Conservation (phyloP, 2,329 filamentous ascomycete genomes). For the Cordyceps pruinosa region DNA sequence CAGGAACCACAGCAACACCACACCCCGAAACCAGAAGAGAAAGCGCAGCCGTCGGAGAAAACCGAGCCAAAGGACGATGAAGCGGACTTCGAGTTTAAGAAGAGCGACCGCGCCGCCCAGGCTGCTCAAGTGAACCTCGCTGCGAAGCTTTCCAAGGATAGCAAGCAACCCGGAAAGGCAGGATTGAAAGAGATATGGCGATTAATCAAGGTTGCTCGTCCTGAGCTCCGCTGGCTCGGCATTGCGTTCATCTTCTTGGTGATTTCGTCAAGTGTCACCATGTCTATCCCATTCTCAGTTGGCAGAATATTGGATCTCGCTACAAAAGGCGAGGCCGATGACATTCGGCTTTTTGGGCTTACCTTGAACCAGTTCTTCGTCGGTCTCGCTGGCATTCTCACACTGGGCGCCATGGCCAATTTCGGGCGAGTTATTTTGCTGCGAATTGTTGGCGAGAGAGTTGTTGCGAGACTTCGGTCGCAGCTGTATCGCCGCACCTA, state of each 20-base stretch:
- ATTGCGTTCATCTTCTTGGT: conserved; percentile 80
- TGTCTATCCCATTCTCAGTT: conserved; percentile 95
- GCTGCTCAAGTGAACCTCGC: conserved; percentile 86
- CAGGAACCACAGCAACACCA: conserved; percentile 5
- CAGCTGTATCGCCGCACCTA: conserved; percentile 88
- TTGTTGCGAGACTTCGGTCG: conserved; percentile 82
- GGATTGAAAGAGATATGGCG: conserved; percentile 75
- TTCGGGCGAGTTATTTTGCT: conserved; percentile 91
- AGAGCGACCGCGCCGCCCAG: conserved; percentile 77
- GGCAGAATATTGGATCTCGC: conserved; percentile 92
- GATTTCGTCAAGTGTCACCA: conserved; percentile 84
- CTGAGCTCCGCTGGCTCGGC: conserved; percentile 71
- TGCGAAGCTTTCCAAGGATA: conserved; percentile 80
- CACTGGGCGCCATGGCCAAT: conserved; percentile 80
- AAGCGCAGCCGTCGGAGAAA: conserved; percentile 24
- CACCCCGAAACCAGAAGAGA: conserved; percentile 17
- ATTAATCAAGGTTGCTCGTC: conserved; percentile 79
- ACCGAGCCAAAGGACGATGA: conserved; percentile 31
- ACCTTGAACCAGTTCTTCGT: conserved; percentile 83
- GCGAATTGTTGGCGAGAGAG: conserved; percentile 88
- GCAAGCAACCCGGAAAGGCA: conserved; percentile 50
- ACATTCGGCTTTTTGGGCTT: conserved; percentile 71
- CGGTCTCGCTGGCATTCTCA: conserved; percentile 68
- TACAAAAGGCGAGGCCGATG: conserved; percentile 63
- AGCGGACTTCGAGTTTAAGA: conserved; percentile 43